These are phyloP conservation scores for Phytopythium chamaehyphon DNA, from an alignment of 352 stramenopile genomes.

Conservation along the genomic window DNA sequence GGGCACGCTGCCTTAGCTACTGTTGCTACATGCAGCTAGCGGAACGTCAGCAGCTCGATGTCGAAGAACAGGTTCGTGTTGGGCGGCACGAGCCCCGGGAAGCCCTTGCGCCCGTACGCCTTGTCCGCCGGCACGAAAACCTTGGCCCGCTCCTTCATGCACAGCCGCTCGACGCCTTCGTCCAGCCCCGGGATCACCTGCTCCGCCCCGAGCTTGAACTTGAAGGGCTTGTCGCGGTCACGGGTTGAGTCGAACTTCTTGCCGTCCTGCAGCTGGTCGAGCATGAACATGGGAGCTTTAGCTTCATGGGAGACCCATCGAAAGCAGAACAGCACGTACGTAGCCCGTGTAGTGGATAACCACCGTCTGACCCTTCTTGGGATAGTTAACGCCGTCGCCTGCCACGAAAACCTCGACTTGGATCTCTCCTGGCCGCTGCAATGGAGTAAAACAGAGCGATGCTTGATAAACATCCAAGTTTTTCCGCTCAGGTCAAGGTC, in stretches of 20 bases:
- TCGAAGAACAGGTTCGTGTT: slow-evolving; percentile 93
- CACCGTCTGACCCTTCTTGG: slow-evolving; percentile 82
- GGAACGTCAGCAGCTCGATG: slow-evolving; percentile 88
- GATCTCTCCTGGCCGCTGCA: slow-evolving; percentile 63
- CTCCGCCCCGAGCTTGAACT: slow-evolving; percentile 86
- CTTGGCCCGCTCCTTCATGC: slow-evolving; percentile 84
- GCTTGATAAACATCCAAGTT: background rate
- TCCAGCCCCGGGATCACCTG: slow-evolving; percentile 89
- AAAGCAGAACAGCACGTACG: too few relatives aligned
- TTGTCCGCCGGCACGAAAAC: slow-evolving; percentile 85
- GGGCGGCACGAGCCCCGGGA: slow-evolving; percentile 83
- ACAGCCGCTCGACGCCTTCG: slow-evolving; percentile 75
- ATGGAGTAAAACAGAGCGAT: background rate
- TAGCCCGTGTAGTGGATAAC: slow-evolving; percentile 88
- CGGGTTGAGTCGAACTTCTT: slow-evolving; percentile 76
- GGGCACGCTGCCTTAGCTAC: too few relatives aligned
- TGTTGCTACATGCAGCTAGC: too few relatives aligned
- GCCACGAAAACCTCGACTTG: slow-evolving; percentile 88
- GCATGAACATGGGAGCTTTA: too few relatives aligned
- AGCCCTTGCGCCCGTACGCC: slow-evolving; percentile 82
- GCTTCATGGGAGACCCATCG: too few relatives aligned
- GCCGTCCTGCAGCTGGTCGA: slow-evolving; percentile 55
- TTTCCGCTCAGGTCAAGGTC: background rate
- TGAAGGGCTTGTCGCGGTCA: slow-evolving; percentile 83
- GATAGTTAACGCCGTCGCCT: slow-evolving; percentile 89